Evolutionary conservation across 768 basidiomycete species (phyloP), one percentile per base, ranked within the genome.

Genomic region (Pleurotus sapidus): DNA sequence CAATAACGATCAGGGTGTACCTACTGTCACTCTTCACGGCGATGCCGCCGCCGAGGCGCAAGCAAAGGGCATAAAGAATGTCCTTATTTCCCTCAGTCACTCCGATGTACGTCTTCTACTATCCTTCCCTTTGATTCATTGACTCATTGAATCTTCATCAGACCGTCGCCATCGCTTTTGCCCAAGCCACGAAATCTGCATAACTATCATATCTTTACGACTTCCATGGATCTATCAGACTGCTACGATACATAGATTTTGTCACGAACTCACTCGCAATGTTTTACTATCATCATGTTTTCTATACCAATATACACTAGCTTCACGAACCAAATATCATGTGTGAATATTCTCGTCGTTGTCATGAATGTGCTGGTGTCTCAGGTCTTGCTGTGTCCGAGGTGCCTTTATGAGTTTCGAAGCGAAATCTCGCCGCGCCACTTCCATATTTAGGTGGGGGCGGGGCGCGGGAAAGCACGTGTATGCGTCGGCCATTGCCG

Each of bases 81-180:
- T 96, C 61, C 77, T 92, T 65, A 74, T 99, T 60, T 95, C 93
- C 15, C 74, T 99, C 63, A 93, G 91, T 64, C 96, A 99, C 74
- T 95, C 94, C 55, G 93, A 96, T 77, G 90, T 88, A 70, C 67
- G 84, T 82, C 60, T 43, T 39, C 49, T 25, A 23, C 14, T 11
- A 25, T 34, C 46, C 8, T 37, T 24, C 23, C n/a, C 43, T 30
- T 25, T n/a, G 14, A 45, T 27, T 40, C 12, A 38, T 1, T 3
- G 46, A 37, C 30, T 51, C 18, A 38, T 47, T 46, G 66, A 37
- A 49, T 27, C 46, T 60, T 55, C 45, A 8, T 34, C 24, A 93
- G 89, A 91, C 84, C 63, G 86, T 91, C 59, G 92, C 92, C 34
- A 86, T 94, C 59, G 92, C 92, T 55, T 93, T 94, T 65, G 92